Evolutionary conservation across 1,139 yeast genomes (phyloP), one percentile per base, ranked within the genome.

Genomic region (Pichia kudriavzevii): DNA sequence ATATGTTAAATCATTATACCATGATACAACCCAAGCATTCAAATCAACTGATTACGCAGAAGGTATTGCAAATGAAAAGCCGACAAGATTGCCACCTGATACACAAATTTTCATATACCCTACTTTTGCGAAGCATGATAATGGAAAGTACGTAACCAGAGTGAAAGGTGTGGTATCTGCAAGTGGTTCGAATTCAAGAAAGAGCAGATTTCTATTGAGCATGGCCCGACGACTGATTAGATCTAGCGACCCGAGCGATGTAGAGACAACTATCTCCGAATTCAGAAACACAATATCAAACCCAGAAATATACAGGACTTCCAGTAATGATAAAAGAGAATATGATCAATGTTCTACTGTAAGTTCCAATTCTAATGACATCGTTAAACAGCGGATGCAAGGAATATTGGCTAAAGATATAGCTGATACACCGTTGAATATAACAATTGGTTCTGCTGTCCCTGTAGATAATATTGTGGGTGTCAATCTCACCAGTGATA

Each of bases 81-180:
- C 18, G 4, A 34, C 28, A 3, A 13, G 31, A 19, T 46, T 55
- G 9, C 56, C 59, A 1, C 44, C 40, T 17, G 48, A 51, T 34
- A 46, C 56, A 4, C 40, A 40, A n/a, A 49, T 55, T 2, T 22
- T 41, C 4, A 28, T 55, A 10, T 53, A 51, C 31, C 46, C 49
- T 22, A 41, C 48, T 3, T 55, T 51, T 31, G 34, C 54, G 11
- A 43, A 48, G 16, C 42, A 28, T 30, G 42, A 36, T 14, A 40
- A 42, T 29, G 38, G 40, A 25, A 49, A 47, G 32, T 55, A 52
- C 51, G 65, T 68, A 32, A 77, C 87, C 2, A 75, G 77, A 34
- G 73, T 85, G 3, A 69, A 82, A 31, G 95, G 95, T 4, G 73
- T 81, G 71, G 66, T 84, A 8, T 74, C 68, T 39, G 66, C 83